Percentiles rank a stretch among this genome's conserved stretches.
Conservation (phyloP, 495 filamentous ascomycete species). For the Aspergillus heteromorphus region DNA sequence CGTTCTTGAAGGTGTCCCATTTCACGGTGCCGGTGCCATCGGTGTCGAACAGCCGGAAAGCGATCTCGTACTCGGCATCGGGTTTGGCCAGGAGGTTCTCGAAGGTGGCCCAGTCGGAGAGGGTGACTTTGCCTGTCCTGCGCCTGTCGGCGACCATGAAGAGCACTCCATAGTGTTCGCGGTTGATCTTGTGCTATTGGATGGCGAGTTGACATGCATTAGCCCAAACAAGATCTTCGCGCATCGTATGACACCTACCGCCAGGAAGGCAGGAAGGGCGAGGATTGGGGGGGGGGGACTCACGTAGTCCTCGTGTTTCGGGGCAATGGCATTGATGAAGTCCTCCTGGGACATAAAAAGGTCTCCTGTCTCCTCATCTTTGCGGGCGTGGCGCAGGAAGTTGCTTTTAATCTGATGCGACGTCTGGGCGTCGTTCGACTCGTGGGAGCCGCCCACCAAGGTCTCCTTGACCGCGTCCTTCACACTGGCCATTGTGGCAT, state of each 20-base stretch:
- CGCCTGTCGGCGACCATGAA: slow-evolving; percentile 83
- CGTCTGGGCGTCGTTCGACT: slow-evolving; percentile 55
- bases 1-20: slow-evolving; percentile 73
- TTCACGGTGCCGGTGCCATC: slow-evolving; percentile 77
- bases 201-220: slow-evolving; percentile 7
- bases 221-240: slow-evolving; percentile 9
- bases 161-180: slow-evolving; percentile 88
- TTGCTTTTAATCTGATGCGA: slow-evolving; percentile 63
- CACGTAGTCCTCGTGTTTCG: slow-evolving; percentile 84
- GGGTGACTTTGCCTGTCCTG: slow-evolving; percentile 60
- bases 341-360: slow-evolving; percentile 73
- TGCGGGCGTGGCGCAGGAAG: slow-evolving; percentile 72
- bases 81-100: slow-evolving; percentile 90
- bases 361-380: slow-evolving; percentile 71
- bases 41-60: slow-evolving; percentile 90
- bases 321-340: slow-evolving; percentile 88
- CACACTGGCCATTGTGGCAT: slow-evolving; percentile 47
- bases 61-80: slow-evolving; percentile 98
- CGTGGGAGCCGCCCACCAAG: slow-evolving; percentile 60
- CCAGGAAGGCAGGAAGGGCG: neutral
- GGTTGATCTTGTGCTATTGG: slow-evolving; percentile 87
- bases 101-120: slow-evolving; percentile 87
- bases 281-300: slow-evolving; percentile 28
- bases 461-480: slow-evolving; percentile 73
- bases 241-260: slow-evolving; percentile 13